A percentile compares a stretch with the other conserved stretches of the same genome.
phyloP scores from a whole-genome alignment of 495 filamentous ascomycete genomes.

The Chaetomium cochliodes region DNA sequence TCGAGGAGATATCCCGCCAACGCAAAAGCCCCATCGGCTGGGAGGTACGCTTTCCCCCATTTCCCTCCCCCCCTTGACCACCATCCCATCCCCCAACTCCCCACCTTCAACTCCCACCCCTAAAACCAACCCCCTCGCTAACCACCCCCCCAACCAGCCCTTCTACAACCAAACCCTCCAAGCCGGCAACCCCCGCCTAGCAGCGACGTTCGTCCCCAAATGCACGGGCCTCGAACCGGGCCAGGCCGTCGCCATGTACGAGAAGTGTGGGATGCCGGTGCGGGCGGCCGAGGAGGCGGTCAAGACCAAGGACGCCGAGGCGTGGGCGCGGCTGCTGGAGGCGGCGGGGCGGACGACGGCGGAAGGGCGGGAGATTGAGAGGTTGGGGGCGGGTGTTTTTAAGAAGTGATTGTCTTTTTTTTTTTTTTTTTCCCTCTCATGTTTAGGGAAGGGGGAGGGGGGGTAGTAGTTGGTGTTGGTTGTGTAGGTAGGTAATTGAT shows the following conservation, averaged over 20 bases:
- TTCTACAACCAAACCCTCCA: conserved; percentile 87
- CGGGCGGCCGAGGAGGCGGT: conserved; percentile 92
- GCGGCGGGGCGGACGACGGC: conserved; percentile 43
- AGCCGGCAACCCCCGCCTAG: conserved; percentile 87
- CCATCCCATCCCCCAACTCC: background rate
- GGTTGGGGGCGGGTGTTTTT: conserved; percentile 43
- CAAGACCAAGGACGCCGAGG: conserved; percentile 71
- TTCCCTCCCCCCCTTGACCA: background rate
- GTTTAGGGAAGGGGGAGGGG: background rate
- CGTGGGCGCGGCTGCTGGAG: conserved; percentile 49
- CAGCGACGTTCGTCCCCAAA: conserved; percentile 82
- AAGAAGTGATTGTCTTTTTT: conserved; percentile 34
- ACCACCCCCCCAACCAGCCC: conserved; percentile 51
- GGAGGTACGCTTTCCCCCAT: conserved; percentile 72
- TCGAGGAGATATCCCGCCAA: conserved; percentile 75
- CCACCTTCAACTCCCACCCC: background rate
- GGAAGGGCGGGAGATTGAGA: conserved; percentile 51
- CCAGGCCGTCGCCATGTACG: conserved; percentile 86
- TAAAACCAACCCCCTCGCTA: background rate
- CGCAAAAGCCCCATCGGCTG: conserved; percentile 92
- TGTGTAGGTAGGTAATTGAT: background rate
- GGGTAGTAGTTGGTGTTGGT: background rate
- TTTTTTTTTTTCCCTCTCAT: no score
- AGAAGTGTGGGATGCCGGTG: conserved; percentile 87
- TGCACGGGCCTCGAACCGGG: conserved; percentile 59